A percentile compares a stretch with the other conserved stretches of the same genome.
Conservation (phyloP, 352 stramenopile species). For the Globisporangium iwayamae region DNA sequence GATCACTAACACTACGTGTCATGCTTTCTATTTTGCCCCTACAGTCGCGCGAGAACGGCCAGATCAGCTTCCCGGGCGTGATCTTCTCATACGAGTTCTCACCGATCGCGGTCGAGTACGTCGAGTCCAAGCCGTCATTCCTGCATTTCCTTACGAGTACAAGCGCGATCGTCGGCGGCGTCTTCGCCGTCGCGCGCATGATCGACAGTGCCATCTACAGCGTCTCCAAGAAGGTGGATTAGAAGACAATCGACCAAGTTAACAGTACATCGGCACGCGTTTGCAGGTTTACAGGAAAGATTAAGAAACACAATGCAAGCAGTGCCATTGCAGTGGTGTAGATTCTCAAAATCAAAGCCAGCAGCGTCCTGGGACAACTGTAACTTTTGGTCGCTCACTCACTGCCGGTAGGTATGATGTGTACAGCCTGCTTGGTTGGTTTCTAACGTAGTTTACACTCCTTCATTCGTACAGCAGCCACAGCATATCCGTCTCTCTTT, state of each 20-base stretch:
- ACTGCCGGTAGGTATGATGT: neutral
- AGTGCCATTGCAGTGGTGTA: neutral
- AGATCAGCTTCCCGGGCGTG: slow-evolving; percentile 76
- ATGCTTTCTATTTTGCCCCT: neutral
- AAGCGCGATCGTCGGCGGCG: slow-evolving; percentile 82
- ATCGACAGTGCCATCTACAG: slow-evolving; percentile 87
- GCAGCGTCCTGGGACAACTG: neutral
- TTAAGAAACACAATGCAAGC: neutral
- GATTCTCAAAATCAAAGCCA: slow-evolving; percentile 5
- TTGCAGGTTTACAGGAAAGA: neutral
- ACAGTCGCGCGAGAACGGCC: slow-evolving; percentile 39
- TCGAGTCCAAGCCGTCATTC: slow-evolving; percentile 81
- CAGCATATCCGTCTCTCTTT: neutral
- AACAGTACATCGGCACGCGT: neutral
- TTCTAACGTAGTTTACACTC: slow-evolving; percentile 16
- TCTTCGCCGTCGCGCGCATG: slow-evolving; percentile 86
- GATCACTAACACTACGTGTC: too few species aligned
- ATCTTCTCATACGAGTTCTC: slow-evolving; percentile 90
- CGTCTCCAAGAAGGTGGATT: slow-evolving; percentile 87
- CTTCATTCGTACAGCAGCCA: slow-evolving; percentile 4
- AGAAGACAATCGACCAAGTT: slow-evolving; percentile 14
- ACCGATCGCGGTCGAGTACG: slow-evolving; percentile 85
- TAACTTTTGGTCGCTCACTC: neutral
- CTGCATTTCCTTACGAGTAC: slow-evolving; percentile 86
- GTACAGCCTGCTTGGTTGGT: neutral